Evolutionary conservation across 345 rosid species (phyloP).

Genomic region (Theobroma cacao): DNA sequence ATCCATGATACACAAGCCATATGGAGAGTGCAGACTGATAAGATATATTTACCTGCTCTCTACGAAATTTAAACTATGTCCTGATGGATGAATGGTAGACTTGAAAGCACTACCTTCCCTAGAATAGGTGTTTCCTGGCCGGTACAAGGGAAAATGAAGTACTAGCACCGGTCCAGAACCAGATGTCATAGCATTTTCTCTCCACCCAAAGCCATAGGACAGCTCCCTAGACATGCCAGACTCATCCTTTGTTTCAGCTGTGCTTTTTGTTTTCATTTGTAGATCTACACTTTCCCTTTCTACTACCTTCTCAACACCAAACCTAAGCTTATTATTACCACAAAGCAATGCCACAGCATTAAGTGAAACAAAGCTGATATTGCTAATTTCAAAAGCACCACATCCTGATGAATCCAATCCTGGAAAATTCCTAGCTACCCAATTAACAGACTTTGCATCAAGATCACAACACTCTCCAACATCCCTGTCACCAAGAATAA

Average conservation of each 20-base stretch:
- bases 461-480: slow-evolving; percentile 49
- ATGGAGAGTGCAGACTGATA: neutral
- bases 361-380: slow-evolving; percentile 58
- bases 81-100: slow-evolving; percentile 14
- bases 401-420: slow-evolving; percentile 59
- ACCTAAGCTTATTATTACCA: slow-evolving; percentile 39
- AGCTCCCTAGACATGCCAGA: slow-evolving; percentile 9
- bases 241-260: slow-evolving; percentile 3
- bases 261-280: slow-evolving; percentile 22
- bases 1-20: neutral
- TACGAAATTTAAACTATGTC: slow-evolving; percentile 6
- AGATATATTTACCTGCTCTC: slow-evolving; percentile 18
- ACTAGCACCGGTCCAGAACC: slow-evolving; percentile 59
- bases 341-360: slow-evolving; percentile 59
- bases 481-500: slow-evolving; percentile 57
- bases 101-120: slow-evolving; percentile 1
- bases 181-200: slow-evolving; percentile 36
- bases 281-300: slow-evolving; percentile 49
- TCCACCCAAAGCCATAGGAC: slow-evolving; percentile 28
- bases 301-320: slow-evolving; percentile 49
- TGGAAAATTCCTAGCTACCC: slow-evolving; percentile 52
- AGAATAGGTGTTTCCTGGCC: slow-evolving; percentile 13
- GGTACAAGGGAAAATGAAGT: slow-evolving; percentile 57
- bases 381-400: slow-evolving; percentile 58
- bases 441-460: slow-evolving; percentile 34